phyloP scores from a whole-genome alignment of 495 filamentous ascomycete genomes.

The Podospora sp. region DNA sequence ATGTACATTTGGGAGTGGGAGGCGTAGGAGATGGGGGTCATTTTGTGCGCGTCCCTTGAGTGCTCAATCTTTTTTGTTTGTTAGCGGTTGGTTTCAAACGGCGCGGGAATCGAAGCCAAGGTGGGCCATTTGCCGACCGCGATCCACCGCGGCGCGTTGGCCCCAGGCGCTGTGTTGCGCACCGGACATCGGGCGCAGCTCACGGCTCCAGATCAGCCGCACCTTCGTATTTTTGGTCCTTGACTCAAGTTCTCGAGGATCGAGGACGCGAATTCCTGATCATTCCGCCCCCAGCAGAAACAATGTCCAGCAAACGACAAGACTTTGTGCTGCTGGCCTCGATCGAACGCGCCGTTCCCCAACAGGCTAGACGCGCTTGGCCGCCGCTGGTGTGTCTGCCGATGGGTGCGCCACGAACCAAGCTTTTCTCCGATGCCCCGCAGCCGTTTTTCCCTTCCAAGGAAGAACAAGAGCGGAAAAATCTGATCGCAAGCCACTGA shows the following conservation, averaged over 20 bases:
- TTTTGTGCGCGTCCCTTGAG: not conserved
- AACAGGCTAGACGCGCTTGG: not conserved
- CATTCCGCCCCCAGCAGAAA: not conserved
- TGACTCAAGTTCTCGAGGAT: not conserved
- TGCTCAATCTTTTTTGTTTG: not conserved
- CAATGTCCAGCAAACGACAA: not conserved
- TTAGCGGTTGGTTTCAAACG: not conserved
- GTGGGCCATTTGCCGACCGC: not conserved
- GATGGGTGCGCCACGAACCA: not conserved
- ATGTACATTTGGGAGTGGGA: not conserved
- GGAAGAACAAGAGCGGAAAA: not conserved
- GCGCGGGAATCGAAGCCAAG: not conserved
- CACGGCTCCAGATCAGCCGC: too few relatives aligned
- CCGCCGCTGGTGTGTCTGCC: not conserved
- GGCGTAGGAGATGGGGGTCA: not conserved
- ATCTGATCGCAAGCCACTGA: not conserved
- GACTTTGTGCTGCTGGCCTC: not conserved
- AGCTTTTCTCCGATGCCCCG: not conserved
- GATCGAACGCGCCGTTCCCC: not conserved
- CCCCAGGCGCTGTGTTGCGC: not conserved
- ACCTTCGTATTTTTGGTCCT: not conserved
- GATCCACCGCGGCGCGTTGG: not conserved
- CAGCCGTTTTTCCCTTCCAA: not conserved
- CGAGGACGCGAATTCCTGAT: not conserved
- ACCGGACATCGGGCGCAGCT: not conserved